A percentile compares a stretch with the other conserved stretches of the same genome.
Evolutionary conservation across 176 grass and related monocot species (phyloP).

Genomic region (Melocanna baccifera): DNA sequence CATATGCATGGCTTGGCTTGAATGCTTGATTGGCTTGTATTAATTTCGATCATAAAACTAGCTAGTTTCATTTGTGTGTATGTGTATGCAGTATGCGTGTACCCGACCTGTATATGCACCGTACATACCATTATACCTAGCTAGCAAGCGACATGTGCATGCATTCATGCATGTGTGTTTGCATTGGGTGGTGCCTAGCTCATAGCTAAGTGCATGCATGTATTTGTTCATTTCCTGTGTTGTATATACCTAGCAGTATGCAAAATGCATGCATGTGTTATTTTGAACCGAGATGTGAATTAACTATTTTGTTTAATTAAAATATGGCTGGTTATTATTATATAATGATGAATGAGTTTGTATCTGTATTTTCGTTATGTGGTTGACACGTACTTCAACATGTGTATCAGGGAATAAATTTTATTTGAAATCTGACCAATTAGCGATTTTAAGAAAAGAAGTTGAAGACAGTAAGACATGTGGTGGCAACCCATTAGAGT

Average conservation of each 20-base stretch:
- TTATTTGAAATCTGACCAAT: too few species aligned
- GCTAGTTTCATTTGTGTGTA: neutral
- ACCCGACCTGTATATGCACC: neutral
- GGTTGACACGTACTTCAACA: too few species aligned
- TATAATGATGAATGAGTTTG: neutral
- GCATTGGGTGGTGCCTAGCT: neutral
- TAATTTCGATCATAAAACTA: neutral
- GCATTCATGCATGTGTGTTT: neutral
- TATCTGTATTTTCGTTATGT: too few species aligned
- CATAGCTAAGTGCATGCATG: neutral
- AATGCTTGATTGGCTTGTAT: neutral
- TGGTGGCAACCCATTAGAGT: too few species aligned
- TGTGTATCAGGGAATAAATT: too few species aligned
- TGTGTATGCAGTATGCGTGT: neutral
- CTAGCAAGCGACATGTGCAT: neutral
- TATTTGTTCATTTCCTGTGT: neutral
- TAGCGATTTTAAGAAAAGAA: too few species aligned
- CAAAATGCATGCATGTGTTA: neutral
- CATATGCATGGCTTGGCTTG: neutral
- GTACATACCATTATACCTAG: neutral
- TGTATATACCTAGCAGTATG: neutral
- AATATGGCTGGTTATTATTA: neutral
- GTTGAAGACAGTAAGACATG: too few species aligned
- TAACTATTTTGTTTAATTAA: conserved; percentile 16
- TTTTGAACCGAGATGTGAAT: neutral